phyloP scores from a whole-genome alignment of 75 land plant genomes.

The Picea glauca region DNA sequence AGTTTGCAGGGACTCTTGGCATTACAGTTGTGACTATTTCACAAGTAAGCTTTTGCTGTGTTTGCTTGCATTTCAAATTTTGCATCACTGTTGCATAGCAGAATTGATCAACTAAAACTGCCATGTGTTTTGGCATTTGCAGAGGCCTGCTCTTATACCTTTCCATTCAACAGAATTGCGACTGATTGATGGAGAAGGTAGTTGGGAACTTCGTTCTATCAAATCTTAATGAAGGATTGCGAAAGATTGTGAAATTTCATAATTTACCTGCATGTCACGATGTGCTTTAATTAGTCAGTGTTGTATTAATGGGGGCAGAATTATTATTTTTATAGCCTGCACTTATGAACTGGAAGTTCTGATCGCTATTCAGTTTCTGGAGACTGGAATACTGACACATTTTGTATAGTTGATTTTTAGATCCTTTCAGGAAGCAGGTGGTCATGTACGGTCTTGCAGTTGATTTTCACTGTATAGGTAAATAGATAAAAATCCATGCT shows the following conservation, averaged over 20 bases:
- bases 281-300: neutral
- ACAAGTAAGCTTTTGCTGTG: conserved; percentile 45
- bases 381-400: neutral
- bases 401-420: neutral
- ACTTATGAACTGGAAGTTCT: neutral
- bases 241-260: conserved; percentile 3
- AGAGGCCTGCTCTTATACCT: conserved; percentile 97
- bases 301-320: neutral
- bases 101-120: neutral
- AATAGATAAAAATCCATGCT: neutral
- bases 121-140: conserved; percentile 13
- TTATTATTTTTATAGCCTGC: neutral
- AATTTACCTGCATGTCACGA: neutral
- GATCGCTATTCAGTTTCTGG: neutral
- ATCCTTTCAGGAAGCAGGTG: neutral
- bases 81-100: neutral
- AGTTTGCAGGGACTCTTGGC: conserved; percentile 69
- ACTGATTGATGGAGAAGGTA: conserved; percentile 95
- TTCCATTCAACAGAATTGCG: conserved; percentile 82
- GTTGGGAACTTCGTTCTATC: conserved; percentile 91
- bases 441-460: neutral
- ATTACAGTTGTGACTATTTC: conserved; percentile 92
- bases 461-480: neutral
- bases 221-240: conserved; percentile 16
- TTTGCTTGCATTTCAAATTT: neutral